A percentile compares a stretch with the other conserved stretches of the same genome.
phyloP scores from a whole-genome alignment of 495 filamentous ascomycete genomes.

The Aspergillus hancockii region DNA sequence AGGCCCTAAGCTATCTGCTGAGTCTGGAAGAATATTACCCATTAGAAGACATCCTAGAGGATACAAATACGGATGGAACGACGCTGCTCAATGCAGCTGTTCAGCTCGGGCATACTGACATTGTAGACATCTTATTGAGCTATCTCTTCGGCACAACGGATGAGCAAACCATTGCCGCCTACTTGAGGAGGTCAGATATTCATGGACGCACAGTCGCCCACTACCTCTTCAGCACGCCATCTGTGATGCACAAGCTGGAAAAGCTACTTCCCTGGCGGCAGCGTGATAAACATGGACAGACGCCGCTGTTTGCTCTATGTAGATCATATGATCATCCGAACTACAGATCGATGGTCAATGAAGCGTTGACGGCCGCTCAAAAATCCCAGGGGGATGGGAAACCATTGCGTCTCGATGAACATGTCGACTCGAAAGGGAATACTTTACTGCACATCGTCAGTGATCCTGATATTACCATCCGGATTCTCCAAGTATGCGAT shows the following conservation, averaged over 20 bases:
- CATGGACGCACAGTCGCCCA: conserved; percentile 89
- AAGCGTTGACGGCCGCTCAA: conserved; percentile 74
- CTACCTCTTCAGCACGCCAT: conserved; percentile 92
- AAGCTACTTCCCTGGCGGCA: conserved; percentile 81
- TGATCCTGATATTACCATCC: conserved; percentile 72
- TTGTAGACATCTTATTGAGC: conserved; percentile 74
- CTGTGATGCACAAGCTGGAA: conserved; percentile 73
- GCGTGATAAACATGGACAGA: conserved; percentile 95
- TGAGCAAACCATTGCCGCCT: conserved; percentile 55
- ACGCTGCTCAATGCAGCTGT: conserved; percentile 93
- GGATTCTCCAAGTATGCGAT: conserved; percentile 80
- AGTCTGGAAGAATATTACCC: conserved; percentile 74
- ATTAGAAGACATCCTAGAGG: conserved; percentile 66
- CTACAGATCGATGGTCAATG: conserved; percentile 82
- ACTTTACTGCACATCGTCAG: conserved; percentile 91
- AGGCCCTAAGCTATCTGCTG: conserved; percentile 76
- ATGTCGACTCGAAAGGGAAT: conserved; percentile 91
- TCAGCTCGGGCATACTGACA: conserved; percentile 73
- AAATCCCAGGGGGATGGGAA: conserved; percentile 72
- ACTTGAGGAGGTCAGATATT: conserved; percentile 74
- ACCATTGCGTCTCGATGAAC: conserved; percentile 86
- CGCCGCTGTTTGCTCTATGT: conserved; percentile 90
- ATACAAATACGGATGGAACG: conserved; percentile 84
- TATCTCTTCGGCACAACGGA: conserved; percentile 58
- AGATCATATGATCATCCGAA: conserved; percentile 91